Percentiles rank a stretch among this genome's conserved stretches.
Evolutionary conservation across 371 early-diverging fungal species (phyloP).

Genomic region (Rhizopus arrhizus): DNA sequence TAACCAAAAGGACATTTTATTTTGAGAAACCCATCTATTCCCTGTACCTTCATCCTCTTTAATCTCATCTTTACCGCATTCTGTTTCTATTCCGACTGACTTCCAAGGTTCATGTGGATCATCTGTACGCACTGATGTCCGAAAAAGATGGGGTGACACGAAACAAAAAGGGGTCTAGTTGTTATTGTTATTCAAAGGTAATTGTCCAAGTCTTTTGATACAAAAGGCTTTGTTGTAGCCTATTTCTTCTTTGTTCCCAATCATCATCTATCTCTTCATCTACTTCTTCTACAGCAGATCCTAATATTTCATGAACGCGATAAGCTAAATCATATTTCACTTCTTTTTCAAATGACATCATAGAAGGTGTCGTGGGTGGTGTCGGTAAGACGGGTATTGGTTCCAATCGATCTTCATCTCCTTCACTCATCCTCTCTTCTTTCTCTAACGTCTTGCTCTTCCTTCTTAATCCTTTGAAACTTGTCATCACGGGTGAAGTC

Average conservation of each 20-base stretch:
- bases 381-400: not conserved
- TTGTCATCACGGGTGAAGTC: not conserved
- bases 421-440: not conserved
- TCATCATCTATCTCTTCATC: constrained; percentile 33
- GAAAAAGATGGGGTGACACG: not conserved
- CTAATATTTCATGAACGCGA: constrained; percentile 24
- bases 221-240: constrained; percentile 1
- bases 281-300: constrained; percentile 23
- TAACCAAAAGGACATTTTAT: too few relatives aligned
- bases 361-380: not conserved
- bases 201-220: not conserved
- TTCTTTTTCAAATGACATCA: not conserved
- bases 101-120: too few relatives aligned
- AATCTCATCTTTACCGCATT: too few relatives aligned
- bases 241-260: constrained; percentile 27
- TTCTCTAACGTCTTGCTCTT: not conserved
- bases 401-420: too few relatives aligned
- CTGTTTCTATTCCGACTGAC: too few relatives aligned
- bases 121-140: too few relatives aligned
- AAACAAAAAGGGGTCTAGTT: not conserved
- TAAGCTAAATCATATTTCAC: constrained; percentile 5
- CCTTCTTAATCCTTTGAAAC: not conserved
- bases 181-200: not conserved
- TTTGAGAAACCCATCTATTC: too few relatives aligned
- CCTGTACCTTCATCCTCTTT: too few relatives aligned